A percentile compares a stretch with the other conserved stretches of the same genome.
phyloP scores from a whole-genome alignment of 176 grass and related monocot genomes.

The Hsuehochloa calcarea region DNA sequence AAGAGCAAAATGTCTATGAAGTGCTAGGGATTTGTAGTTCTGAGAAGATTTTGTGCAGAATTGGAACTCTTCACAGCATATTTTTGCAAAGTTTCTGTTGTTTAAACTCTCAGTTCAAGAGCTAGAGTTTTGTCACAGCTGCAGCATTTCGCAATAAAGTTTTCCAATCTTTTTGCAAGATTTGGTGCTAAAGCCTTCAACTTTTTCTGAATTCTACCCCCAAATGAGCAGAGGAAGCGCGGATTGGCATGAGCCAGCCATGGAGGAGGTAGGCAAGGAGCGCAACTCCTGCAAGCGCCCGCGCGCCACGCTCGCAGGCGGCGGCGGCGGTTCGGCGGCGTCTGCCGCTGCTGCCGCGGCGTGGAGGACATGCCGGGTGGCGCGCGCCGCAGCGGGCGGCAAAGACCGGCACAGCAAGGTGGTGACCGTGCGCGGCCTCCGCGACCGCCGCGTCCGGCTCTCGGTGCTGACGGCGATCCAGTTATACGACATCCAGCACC shows the following conservation, averaged over 20 bases:
- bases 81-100: not conserved
- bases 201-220: not conserved
- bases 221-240: slow-evolving; percentile 28
- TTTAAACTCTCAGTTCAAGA: not conserved
- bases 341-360: slow-evolving; percentile 10
- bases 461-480: slow-evolving; percentile 74
- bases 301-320: not conserved
- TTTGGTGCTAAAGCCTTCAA: not conserved
- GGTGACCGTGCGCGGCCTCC: slow-evolving; percentile 65
- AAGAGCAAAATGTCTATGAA: not conserved
- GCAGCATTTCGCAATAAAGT: not conserved
- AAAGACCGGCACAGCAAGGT: slow-evolving; percentile 97
- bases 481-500: slow-evolving; percentile 92
- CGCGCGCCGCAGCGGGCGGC: slow-evolving; percentile 51
- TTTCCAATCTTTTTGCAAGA: not conserved
- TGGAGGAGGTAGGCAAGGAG: slow-evolving; percentile 48
- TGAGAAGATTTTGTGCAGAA: not conserved
- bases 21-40: not conserved
- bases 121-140: not conserved
- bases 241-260: slow-evolving; percentile 28
- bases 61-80: not conserved
- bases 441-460: slow-evolving; percentile 74
- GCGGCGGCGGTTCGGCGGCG: slow-evolving; percentile 1
- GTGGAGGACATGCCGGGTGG: slow-evolving; percentile 46
- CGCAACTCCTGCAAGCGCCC: slow-evolving; percentile 39